A percentile compares a stretch with the other conserved stretches of the same genome.
phyloP scores from a whole-genome alignment of 1,139 yeast genomes.

The Taiozyma sp. region DNA sequence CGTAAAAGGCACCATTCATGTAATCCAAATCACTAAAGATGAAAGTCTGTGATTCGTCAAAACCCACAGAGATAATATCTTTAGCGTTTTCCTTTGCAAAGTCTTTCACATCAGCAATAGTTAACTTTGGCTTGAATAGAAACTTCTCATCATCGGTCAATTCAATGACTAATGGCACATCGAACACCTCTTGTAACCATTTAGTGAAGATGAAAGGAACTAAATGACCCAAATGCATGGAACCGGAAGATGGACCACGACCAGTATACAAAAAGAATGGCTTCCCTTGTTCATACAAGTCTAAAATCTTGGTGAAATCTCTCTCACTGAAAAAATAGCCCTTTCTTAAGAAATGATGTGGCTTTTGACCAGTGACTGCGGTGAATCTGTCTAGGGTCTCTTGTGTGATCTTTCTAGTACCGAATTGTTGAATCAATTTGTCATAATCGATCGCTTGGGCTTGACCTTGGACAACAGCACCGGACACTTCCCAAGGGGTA shows the following conservation, averaged over 20 bases:
- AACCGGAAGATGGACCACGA: constrained; percentile 93
- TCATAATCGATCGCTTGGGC: constrained; percentile 88
- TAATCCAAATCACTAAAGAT: constrained; percentile 88
- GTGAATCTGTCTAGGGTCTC: constrained; percentile 76
- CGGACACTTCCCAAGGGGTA: constrained; percentile 99
- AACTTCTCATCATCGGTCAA: constrained; percentile 98
- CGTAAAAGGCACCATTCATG: constrained; percentile 93
- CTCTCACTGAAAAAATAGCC: constrained; percentile 94
- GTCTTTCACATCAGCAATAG: constrained; percentile 80
- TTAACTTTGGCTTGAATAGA: constrained; percentile 83
- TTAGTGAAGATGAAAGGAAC: constrained; percentile 92
- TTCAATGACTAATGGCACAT: constrained; percentile 92
- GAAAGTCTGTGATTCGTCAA: constrained; percentile 90
- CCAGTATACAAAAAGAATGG: constrained; percentile 97
- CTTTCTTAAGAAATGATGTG: constrained; percentile 88
- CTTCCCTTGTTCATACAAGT: constrained; percentile 88
- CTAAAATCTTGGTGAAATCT: constrained; percentile 75
- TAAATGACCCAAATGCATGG: constrained; percentile 97
- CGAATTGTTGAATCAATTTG: constrained; percentile 79
- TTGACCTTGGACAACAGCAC: constrained; percentile 93
- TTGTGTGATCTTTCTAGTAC: constrained; percentile 66
- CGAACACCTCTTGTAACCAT: constrained; percentile 98
- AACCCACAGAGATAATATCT: constrained; percentile 93
- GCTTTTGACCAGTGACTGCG: constrained; percentile 79
- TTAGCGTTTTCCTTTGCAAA: constrained; percentile 80